phyloP scores from a whole-genome alignment of 2,329 filamentous ascomycete genomes.

The Hypoxylon sp. region DNA sequence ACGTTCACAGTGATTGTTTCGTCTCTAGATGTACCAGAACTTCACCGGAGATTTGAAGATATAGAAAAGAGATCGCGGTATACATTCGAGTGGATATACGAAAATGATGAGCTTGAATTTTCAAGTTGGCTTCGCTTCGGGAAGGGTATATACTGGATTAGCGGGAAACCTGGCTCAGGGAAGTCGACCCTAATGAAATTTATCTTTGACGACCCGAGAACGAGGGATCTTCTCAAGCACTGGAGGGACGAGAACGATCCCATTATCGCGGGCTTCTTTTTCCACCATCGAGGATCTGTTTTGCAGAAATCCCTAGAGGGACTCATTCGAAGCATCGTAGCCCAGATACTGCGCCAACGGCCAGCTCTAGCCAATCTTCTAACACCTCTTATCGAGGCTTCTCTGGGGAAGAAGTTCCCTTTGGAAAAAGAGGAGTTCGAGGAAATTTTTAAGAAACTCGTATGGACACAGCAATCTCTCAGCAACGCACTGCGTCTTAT shows the following conservation, averaged over 20 bases:
- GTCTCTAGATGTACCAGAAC: neutral
- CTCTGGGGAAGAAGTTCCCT: neutral
- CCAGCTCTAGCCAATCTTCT: neutral
- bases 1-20: neutral
- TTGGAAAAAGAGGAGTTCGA: neutral
- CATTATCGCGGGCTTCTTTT: conserved; percentile 13
- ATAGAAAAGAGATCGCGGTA: neutral
- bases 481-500: neutral
- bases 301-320: conserved; percentile 14
- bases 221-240: conserved; percentile 7
- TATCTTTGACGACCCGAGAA: conserved; percentile 2
- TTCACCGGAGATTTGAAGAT: neutral
- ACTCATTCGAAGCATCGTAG: conserved; percentile 9
- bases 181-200: conserved; percentile 12
- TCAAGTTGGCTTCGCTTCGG: conserved; percentile 1
- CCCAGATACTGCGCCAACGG: conserved; percentile 3
- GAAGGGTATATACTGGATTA: conserved; percentile 7
- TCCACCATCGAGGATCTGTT: conserved; percentile 4
- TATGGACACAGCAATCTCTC: conserved; percentile 1
- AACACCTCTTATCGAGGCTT: neutral
- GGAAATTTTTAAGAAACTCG: neutral
- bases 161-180: conserved; percentile 6
- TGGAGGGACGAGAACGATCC: neutral
- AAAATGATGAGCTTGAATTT: conserved; percentile 2
- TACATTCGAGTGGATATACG: conserved; percentile 19